Conservation (phyloP, 1,284 basidiomycete species). For the Thecaphora thlaspeos region DNA sequence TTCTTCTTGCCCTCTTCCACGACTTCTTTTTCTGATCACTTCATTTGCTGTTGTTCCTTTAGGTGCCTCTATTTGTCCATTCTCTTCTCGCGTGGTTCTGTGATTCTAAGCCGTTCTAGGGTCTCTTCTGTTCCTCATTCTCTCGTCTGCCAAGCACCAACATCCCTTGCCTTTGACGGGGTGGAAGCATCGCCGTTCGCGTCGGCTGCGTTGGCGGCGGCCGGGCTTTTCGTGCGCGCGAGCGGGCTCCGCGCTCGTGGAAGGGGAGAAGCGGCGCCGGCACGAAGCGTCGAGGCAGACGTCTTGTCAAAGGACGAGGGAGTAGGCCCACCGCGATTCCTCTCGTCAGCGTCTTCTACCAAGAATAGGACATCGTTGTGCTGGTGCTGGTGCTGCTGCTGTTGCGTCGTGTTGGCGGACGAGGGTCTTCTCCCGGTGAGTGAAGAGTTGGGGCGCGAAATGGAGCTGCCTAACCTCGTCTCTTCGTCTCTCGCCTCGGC, state of each 20-base stretch:
- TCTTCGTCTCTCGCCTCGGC: constrained; percentile 22
- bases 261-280: constrained; percentile 17
- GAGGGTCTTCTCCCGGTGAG: neutral
- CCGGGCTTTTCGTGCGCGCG: constrained; percentile 9
- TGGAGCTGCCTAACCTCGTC: neutral
- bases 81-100: too few relatives aligned
- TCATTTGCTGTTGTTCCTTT: too few relatives aligned
- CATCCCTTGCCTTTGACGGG: neutral
- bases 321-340: too few relatives aligned
- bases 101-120: too few relatives aligned
- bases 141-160: too few relatives aligned
- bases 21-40: too few relatives aligned
- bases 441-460: neutral
- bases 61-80: too few relatives aligned
- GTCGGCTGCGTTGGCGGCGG: neutral
- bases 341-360: constrained; percentile 18
- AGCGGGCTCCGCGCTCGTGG: constrained; percentile 18
- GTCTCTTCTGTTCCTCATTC: neutral
- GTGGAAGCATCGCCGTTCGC: neutral
- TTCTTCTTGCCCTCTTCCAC: too few relatives aligned
- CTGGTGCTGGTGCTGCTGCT: neutral
- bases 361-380: constrained; percentile 26
- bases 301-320: too few relatives aligned
- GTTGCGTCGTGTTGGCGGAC: neutral
- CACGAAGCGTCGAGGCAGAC: constrained; percentile 12